phyloP scores from a whole-genome alignment of 2,329 filamentous ascomycete species.

The Nemania sp. region DNA sequence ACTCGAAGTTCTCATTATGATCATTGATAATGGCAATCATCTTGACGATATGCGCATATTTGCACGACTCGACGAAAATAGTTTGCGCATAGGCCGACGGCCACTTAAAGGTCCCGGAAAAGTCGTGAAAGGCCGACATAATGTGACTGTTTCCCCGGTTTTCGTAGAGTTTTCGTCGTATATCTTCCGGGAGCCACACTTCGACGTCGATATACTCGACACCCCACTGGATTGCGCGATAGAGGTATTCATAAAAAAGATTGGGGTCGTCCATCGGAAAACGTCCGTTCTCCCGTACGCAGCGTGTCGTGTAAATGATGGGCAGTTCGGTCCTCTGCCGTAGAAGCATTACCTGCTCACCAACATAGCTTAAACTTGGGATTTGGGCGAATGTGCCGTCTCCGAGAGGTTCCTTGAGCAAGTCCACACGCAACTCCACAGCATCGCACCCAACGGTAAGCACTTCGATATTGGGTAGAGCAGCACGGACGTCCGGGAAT shows the following conservation, averaged over 20 bases:
- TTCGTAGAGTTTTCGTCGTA: conserved; percentile 69
- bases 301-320: conserved; percentile 88
- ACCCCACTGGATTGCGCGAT: conserved; percentile 84
- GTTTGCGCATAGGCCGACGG: conserved; percentile 72
- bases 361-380: conserved; percentile 81
- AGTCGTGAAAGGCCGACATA: conserved; percentile 92
- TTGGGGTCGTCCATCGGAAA: conserved; percentile 82
- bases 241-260: conserved; percentile 79
- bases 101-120: conserved; percentile 84
- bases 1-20: conserved; percentile 85
- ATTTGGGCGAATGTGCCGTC: conserved; percentile 67
- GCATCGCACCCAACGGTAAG: conserved; percentile 85
- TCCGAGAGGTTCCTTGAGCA: conserved; percentile 71
- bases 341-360: conserved; percentile 82
- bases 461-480: conserved; percentile 83
- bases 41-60: conserved; percentile 84
- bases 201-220: conserved; percentile 91
- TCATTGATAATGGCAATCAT: conserved; percentile 86
- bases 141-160: conserved; percentile 79
- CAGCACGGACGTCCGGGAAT: conserved; percentile 82
- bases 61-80: conserved; percentile 72
- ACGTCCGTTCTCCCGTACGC: conserved; percentile 78
- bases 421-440: conserved; percentile 81
- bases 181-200: conserved; percentile 80
- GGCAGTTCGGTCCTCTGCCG: conserved; percentile 83